Percentiles rank a stretch among this genome's conserved stretches.
These are phyloP conservation scores for Tuber aestivum DNA, from an alignment of 495 filamentous ascomycete species.

Conservation along the genomic window DNA sequence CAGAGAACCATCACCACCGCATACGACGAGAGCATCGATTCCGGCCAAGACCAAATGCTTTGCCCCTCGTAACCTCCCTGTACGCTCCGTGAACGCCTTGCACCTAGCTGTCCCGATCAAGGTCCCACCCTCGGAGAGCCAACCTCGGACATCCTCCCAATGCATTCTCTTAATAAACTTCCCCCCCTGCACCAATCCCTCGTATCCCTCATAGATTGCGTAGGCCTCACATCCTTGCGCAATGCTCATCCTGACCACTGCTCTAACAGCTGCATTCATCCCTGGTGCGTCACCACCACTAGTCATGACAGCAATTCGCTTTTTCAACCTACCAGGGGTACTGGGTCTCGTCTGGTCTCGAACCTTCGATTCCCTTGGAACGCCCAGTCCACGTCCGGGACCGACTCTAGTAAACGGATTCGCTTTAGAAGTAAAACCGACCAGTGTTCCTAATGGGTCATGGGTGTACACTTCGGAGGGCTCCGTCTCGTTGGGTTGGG, in stretches of 20 bases:
- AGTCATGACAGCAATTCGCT: constrained; percentile 91
- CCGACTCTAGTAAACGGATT: constrained; percentile 38
- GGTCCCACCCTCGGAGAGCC: constrained; percentile 88
- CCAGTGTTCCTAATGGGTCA: constrained; percentile 41
- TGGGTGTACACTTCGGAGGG: constrained; percentile 38
- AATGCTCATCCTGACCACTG: constrained; percentile 88
- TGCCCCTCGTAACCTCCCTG: constrained; percentile 73
- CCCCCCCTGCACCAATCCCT: constrained; percentile 85
- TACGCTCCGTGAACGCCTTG: constrained; percentile 77
- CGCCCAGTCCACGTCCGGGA: background rate
- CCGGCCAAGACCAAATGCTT: constrained; percentile 89
- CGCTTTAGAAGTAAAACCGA: constrained; percentile 39
- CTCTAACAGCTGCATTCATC: constrained; percentile 93
- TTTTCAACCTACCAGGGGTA: constrained; percentile 47
- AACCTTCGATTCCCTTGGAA: constrained; percentile 12
- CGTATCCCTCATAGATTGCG: constrained; percentile 91
- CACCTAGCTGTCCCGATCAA: constrained; percentile 94
- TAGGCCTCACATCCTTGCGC: constrained; percentile 80
- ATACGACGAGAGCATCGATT: constrained; percentile 94
- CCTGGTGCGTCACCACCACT: constrained; percentile 95
- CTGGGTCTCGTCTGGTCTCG: constrained; percentile 31
- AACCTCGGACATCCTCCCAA: constrained; percentile 95
- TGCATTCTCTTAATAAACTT: constrained; percentile 77
- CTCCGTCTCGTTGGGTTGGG: constrained; percentile 36
- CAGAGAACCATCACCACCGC: constrained; percentile 93